Evolutionary conservation across 2,329 filamentous ascomycete species (phyloP), one percentile per base, ranked within the genome.

Genomic region (Dissoconium aciculare): DNA sequence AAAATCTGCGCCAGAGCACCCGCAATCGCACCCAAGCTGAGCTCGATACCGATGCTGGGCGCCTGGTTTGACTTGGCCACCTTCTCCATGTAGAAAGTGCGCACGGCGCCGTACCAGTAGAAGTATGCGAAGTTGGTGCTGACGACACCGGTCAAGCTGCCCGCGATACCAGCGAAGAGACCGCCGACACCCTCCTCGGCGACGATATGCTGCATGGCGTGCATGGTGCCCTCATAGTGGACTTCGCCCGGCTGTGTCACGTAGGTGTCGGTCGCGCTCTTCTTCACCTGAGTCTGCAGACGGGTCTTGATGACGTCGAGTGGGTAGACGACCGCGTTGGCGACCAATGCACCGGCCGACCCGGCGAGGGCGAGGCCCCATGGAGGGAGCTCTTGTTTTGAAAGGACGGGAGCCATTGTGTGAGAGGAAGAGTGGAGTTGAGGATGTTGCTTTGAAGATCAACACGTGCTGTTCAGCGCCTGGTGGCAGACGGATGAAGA

Each of bases 71-170:
- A 36, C 29, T 43, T 47, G 17, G 46, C 40, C 6, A 50, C 37
- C 14, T 64, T 66, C 11, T 62, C 58, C 42, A 81, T 58, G 55
- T 95, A 95, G 12, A 93, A 57, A 11, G 73, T 73, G 40, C 89
- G 74, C 17, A 94, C 82, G 15, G 89, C 61, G 4, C 83, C 87
- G 56, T 95, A 95, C 85, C 87, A 95, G 63, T 98, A 98, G 56
- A 98, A 98, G 61, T 98, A 98, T 48, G 89, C 89, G 54, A 98
- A 98, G 58, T 98, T 98, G 31, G 87, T 95, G 15, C 85, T 94
- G 2, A 84, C 87, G 19, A 98, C 89, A 32, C 89, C 89, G 30
- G 95, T 62, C 11, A 98, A 64, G 4, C 85, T 74, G 30, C 87
- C 85, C 37, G 73, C 68, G 54, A 98, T 85, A 37, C 89, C 89